Evolutionary conservation across 306 rosid species (phyloP).

Genomic region (Casuarina equisetifolia): DNA sequence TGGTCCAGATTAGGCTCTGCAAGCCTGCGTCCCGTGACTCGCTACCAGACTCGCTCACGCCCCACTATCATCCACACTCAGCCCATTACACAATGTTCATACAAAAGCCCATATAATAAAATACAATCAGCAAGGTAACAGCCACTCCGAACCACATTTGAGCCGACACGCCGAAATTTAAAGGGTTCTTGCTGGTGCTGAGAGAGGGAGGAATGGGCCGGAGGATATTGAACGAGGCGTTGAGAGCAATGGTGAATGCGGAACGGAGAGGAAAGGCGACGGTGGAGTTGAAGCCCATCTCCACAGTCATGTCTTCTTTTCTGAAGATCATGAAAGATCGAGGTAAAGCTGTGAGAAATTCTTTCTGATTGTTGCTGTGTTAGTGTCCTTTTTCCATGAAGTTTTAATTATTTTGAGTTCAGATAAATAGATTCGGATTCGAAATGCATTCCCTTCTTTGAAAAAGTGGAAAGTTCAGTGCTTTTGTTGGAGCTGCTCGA

Average conservation of each 20-base stretch:
- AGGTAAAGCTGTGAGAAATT: conserved; percentile 37
- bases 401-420: neutral
- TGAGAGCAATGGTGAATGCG: conserved; percentile 77
- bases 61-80: no score
- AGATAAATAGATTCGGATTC: no score
- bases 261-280: conserved; percentile 70
- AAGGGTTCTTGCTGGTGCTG: neutral
- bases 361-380: neutral
- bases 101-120: no score
- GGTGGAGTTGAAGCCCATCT: conserved; percentile 74
- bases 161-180: neutral
- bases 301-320: conserved; percentile 76
- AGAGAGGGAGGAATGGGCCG: conserved; percentile 58
- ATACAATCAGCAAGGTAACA: no score
- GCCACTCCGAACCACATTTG: neutral
- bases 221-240: conserved; percentile 75
- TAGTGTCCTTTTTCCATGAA: neutral
- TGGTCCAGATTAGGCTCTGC: no score
- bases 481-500: no score
- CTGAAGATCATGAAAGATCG: conserved; percentile 78
- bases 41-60: no score
- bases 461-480: neutral
- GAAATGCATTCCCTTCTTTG: neutral
- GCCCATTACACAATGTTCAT: no score
- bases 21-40: no score